Evolutionary conservation across 2,329 filamentous ascomycete species (phyloP), one percentile per base, ranked within the genome.

Genomic region (Sporothrix schenckii): DNA sequence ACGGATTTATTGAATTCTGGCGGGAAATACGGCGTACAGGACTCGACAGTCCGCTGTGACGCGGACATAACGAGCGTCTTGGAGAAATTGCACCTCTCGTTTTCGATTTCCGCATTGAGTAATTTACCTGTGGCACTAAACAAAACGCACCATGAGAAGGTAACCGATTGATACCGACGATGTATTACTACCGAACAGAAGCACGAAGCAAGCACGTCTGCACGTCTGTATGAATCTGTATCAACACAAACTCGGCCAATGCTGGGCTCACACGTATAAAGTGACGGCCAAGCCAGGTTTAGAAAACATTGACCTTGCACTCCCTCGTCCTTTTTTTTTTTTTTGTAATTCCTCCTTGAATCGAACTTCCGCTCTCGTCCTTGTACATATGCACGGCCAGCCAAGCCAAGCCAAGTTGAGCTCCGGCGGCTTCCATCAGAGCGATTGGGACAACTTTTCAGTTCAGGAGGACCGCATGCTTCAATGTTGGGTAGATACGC

Each of bases 71-170:
- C 39, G 54, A 63, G 13, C 27, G 21, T 3, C 16, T 39, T 58
- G 30, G 54, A 39, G 30, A 65, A 34, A n/a, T 49, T 50, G 44
- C 61, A 50, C 44, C n/a, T 65, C 44, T 69, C 67, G 67, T 61
- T 61, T 69, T 69, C 54, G 19, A 34, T 61, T 69, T 61, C 67
- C 67, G n/a, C 44, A 39, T 69, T 39, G 41, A 53, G 67, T 61
- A 69, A 61, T 49, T 60, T 24, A n/a, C 24, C 1, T 34, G 34
- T 14, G 61, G 41, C 61, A 65, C 41, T 19, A 63, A 63, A 47
- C 7, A 19, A 16, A 6, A 10, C 27, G 24, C 13, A 14, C 39
- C 58, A n/a, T 14, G 21, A n/a, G 9, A 21, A 24, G 39, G 13
- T 0, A 34, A 7, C 6, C 34, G 7, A 9, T 34, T 34, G 34